Base-by-base conservation (phyloP, 2,329 filamentous ascomycete genomes). In the Sarocladium brachiariae region DNA sequence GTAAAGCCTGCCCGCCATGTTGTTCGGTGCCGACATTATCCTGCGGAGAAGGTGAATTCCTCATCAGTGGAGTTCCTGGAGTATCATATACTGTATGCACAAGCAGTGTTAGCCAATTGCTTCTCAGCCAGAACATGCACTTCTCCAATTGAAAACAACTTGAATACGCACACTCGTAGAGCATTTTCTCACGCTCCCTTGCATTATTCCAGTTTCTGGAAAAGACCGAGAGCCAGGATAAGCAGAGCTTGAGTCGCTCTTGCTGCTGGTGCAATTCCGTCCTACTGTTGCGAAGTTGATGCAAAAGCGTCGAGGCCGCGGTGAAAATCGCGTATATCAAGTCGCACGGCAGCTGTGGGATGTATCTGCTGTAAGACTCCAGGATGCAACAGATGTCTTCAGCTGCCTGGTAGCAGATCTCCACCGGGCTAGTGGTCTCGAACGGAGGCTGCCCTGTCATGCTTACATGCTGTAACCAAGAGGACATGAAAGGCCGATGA, bases 321-420 rank as follows among this genome's bases (percentile, higher is more conserved):
- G 23, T 25, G 13, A 43, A 43, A 11, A 43, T 43, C 10, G 39
- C 5, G 23, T 25, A 43, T 19, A 43, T 43, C 21, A 43, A n/a
- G 21, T 43, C 39, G 39, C 39, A 43, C 4, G 39, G 39, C 11
- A 43, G 39, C 39, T 43, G 39, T 4, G 39, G 39, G 39, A 43
- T 43, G 39, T 43, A 43, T 27, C 39, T 43, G 23, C 39, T 43
- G 39, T 43, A 43, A 4, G 23, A 25, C 9, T 43, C 21, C 8
- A 43, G 39, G 14, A 43, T 43, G 16, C 39, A 13, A n/a, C 39
- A 43, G 6, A 43, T 43, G 10, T 43, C 39, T n/a, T 43, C 39
- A 4, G 39, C 39, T 21, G 39, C 39, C n/a, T n/a, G 39, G 16
- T 43, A 43, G 39, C 39, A 43, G 4, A 27, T 43, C 39, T 43